Base-by-base conservation (phyloP, 31 red algal genomes). In the Porphyra umbilicalis region DNA sequence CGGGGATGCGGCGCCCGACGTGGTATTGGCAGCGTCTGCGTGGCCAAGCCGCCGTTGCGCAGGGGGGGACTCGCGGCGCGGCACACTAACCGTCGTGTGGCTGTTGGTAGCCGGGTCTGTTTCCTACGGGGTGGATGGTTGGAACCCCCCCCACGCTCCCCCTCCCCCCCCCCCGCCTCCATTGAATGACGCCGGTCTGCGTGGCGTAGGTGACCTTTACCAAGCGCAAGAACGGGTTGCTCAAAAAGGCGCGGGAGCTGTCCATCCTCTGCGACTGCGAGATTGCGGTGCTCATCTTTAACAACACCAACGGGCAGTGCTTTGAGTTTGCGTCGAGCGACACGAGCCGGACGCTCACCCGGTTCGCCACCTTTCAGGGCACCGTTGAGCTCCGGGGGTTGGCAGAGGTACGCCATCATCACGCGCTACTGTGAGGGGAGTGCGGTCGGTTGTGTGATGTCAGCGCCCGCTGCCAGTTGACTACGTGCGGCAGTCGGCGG, bases 261-360 rank as follows among this genome's bases (percentile, higher is more conserved):
- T 92, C 92, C 36, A 83, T 98, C 33, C 88, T 98, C 35, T 98
- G 96, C 85, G 96, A 95, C 77, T 94, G 92, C 13, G 90, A 98
- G 79, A 92, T 98, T 35, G 88, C 86, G 38, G 89, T 98, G 42
- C 83, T 98, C 80, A 98, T 98, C 38, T 98, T 98, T 83, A 71
- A 71, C 14, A 71, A 71, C 30, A 29, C 57, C 57, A 71, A 29
- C 57, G 57, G 57, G 6, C 57, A 29, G 2, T 71, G 57, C 57
- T 71, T n/a, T 71, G 57, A 71, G 57, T 71, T 71, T 29, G 25
- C 57, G 25, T 71, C 57, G 6, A 29, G 30, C 57, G 57, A 71
- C 25, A 71, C 57, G 57, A 71, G 57, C 57, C 57, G 57, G 37
- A 88, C 81, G 8, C 83, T 92, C 3, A 42, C 20, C 11, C 36